A percentile compares a stretch with the other conserved stretches of the same genome.
Evolutionary conservation across 306 rosid genomes (phyloP).

Genomic region (Arachis stenosperma): DNA sequence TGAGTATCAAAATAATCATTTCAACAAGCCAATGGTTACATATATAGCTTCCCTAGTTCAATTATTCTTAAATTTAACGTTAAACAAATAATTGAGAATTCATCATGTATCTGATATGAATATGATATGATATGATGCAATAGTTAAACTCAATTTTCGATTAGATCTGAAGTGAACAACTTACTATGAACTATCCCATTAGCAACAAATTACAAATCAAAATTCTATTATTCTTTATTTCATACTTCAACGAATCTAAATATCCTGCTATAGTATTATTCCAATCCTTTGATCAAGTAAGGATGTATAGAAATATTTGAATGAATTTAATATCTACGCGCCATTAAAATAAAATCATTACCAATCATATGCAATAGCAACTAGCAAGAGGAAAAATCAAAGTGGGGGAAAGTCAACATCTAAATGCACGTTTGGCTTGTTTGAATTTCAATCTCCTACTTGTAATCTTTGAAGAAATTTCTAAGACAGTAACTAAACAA

Average conservation of each 20-base stretch:
- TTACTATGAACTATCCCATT: too few relatives aligned
- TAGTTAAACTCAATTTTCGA: too few relatives aligned
- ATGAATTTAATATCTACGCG: too few relatives aligned
- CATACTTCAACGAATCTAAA: neutral
- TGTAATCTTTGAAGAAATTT: neutral
- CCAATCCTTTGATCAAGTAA: too few relatives aligned
- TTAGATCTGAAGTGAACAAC: too few relatives aligned
- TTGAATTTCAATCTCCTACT: neutral
- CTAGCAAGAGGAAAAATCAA: neutral
- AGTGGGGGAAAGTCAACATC: neutral
- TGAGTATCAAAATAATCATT: neutral
- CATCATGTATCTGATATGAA: too few relatives aligned
- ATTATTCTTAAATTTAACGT: neutral
- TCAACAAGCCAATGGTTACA: neutral
- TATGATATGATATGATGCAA: too few relatives aligned
- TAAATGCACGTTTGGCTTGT: neutral
- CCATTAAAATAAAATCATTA: too few relatives aligned
- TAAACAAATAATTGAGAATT: neutral
- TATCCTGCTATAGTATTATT: neutral
- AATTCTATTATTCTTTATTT: too few relatives aligned
- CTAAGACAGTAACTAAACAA: neutral
- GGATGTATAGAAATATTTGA: neutral
- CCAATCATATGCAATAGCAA: neutral
- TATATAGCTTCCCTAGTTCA: neutral
- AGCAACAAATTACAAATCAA: too few relatives aligned